These are phyloP conservation scores for Crucihimalaya himalaica DNA, from an alignment of 345 rosid species.

Conservation along the genomic window DNA sequence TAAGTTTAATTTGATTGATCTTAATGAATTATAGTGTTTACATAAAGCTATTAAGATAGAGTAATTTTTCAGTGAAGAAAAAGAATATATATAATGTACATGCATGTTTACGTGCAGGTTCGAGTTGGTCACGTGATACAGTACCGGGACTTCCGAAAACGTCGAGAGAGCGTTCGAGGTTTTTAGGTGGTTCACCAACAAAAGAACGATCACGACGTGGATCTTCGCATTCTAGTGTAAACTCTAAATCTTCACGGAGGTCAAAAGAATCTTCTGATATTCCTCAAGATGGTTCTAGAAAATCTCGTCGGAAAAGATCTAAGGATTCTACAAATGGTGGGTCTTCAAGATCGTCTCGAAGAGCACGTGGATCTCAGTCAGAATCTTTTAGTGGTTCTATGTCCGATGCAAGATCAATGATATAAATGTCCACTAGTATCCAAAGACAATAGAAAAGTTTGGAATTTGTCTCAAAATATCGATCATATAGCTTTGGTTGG, in stretches of 20 bases:
- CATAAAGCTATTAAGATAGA: too few species aligned
- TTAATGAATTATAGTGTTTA: too few species aligned
- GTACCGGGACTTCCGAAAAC: slow-evolving; percentile 32
- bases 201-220: slow-evolving; percentile 52
- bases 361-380: slow-evolving; percentile 28
- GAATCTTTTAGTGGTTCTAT: slow-evolving; percentile 21
- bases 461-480: neutral
- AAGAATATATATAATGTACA: too few species aligned
- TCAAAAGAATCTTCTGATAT: slow-evolving; percentile 28
- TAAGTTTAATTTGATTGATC: too few species aligned
- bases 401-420: slow-evolving; percentile 18
- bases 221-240: slow-evolving; percentile 36
- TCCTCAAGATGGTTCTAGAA: slow-evolving; percentile 46
- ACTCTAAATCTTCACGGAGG: slow-evolving; percentile 25
- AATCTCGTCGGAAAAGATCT: slow-evolving; percentile 49
- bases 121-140: slow-evolving; percentile 23
- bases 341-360: slow-evolving; percentile 43
- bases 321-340: slow-evolving; percentile 43
- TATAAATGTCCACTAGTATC: slow-evolving; percentile 7
- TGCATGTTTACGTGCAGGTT: slow-evolving; percentile 7
- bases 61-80: neutral
- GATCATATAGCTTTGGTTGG: slow-evolving; percentile 3
- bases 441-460: neutral
- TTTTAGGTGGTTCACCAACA: slow-evolving; percentile 26
- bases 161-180: slow-evolving; percentile 18